Evolutionary conservation across 495 filamentous ascomycete species (phyloP), one percentile per base, ranked within the genome.

Genomic region (Bathelium albidoporum): DNA sequence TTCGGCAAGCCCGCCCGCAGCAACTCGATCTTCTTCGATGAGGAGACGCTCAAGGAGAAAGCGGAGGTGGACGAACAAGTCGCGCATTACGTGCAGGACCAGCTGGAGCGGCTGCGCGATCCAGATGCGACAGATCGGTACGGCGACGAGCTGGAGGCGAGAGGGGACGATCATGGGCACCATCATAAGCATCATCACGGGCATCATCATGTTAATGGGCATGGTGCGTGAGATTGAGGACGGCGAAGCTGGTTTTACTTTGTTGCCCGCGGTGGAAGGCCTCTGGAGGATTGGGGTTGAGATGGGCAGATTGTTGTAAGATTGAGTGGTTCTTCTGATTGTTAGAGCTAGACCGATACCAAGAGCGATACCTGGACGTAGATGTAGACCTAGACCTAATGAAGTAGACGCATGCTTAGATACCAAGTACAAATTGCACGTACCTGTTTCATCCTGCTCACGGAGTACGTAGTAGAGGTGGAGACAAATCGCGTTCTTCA

Each of bases 71-170:
- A 76, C 60, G 61, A 75, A 64, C 72, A 73, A 18, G 70, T 76
- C 39, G 72, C 72, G n/a, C 41, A 65, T 62, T 76, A 73, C 66
- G 73, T 77, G 45, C 63, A 60, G 49, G 72, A 74, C 31, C 72
- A 76, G 65, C 62, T 77, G 34, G 64, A 68, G 59, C 59, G 73
- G 29, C 64, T 77, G 64, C 70, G 61, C 64, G 69, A 32, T 31
- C 60, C 70, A 24, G 71, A 72, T 53, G 45, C 53, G 59, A 69
- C 26, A 36, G 64, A 61, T 66, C 60, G 1, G 64, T 61, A 39
- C 60, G 44, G 44, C 34, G 75, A 72, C 39, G 75, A 77, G 64
- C 62, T 77, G 39, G 69, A 73, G 62, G 68, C 75, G 43, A 62
- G 67, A 63, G 66, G 68, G 18, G 73, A 76, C 61, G 73, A 52